phyloP scores from a whole-genome alignment of 2,329 filamentous ascomycete genomes.

The Aspergillus felis region DNA sequence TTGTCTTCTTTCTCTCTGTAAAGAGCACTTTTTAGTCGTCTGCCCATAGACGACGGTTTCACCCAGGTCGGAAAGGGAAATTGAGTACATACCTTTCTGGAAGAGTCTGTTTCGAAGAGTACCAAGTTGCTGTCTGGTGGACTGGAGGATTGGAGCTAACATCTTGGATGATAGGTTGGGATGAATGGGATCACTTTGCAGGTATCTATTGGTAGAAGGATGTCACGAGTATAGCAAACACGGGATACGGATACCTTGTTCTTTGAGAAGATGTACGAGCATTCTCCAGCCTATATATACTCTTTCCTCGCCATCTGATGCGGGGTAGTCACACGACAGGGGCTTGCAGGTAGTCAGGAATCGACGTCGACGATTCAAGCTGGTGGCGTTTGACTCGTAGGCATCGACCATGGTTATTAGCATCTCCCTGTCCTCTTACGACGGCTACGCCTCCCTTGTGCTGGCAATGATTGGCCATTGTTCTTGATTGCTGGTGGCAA shows the following conservation, averaged over 20 bases:
- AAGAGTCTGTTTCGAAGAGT: constrained; percentile 17
- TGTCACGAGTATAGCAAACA: not conserved
- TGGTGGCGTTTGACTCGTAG: not conserved
- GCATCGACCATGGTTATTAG: not conserved
- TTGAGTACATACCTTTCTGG: constrained; percentile 13
- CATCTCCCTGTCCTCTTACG: not conserved
- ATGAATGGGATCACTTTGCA: not conserved
- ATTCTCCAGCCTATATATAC: constrained; percentile 15
- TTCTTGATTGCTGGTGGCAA: not conserved
- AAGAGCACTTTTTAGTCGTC: not conserved
- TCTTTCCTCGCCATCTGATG: constrained; percentile 12
- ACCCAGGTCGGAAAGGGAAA: not conserved
- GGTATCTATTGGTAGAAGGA: not conserved
- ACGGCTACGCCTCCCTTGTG: not conserved
- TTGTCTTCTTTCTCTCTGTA: constrained; percentile 25
- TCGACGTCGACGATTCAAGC: not conserved
- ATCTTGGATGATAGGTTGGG: constrained; percentile 7
- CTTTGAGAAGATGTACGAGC: constrained; percentile 1
- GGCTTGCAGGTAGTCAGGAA: not conserved
- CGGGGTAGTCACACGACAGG: constrained; percentile 20
- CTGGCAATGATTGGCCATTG: not conserved
- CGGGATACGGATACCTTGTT: not conserved
- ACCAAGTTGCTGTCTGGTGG: constrained; percentile 14
- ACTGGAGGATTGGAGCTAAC: constrained; percentile 18
- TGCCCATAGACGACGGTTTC: not conserved